A percentile compares a stretch with the other conserved stretches of the same genome.
Conservation (phyloP, 2,329 filamentous ascomycete genomes). For the Zymoseptoria ardabiliae region DNA sequence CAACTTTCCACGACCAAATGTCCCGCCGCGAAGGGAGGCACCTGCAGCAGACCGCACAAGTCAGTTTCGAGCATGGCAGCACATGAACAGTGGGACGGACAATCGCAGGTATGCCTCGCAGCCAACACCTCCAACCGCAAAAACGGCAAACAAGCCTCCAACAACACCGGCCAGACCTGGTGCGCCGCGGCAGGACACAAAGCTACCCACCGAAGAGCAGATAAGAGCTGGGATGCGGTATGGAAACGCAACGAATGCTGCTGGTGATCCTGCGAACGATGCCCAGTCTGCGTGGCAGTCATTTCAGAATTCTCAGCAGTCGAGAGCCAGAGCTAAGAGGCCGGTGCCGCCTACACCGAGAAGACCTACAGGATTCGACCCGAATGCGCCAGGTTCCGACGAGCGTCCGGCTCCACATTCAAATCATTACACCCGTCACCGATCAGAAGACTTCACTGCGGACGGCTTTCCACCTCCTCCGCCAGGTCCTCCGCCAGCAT, state of each 20-base stretch:
- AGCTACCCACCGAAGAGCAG: constrained; percentile 31
- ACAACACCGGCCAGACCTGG: constrained; percentile 7
- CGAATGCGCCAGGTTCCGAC: constrained; percentile 51
- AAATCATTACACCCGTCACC: constrained; percentile 21
- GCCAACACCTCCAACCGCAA: constrained; percentile 17
- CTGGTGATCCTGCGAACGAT: constrained; percentile 13
- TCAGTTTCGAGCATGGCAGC: constrained; percentile 44
- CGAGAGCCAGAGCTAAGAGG: constrained; percentile 31
- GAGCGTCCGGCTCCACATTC: constrained; percentile 45
- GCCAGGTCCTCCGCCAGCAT: constrained; percentile 33
- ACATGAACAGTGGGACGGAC: constrained; percentile 35
- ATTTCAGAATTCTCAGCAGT: constrained; percentile 27
- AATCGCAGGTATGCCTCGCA: constrained; percentile 4
- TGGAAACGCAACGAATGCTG: constrained; percentile 16
- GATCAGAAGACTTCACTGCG: constrained; percentile 24
- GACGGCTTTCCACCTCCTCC: constrained; percentile 26
- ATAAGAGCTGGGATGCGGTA: constrained; percentile 31
- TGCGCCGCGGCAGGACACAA: constrained; percentile 26
- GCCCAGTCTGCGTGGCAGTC: constrained; percentile 33
- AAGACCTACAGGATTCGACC: constrained; percentile 49
- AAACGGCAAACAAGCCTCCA: constrained; percentile 13
- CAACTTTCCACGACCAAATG: constrained; percentile 32
- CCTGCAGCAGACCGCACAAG: constrained; percentile 36
- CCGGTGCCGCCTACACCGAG: constrained; percentile 36
- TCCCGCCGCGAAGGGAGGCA: constrained; percentile 28